Evolutionary conservation across 176 grass and related monocot species (phyloP).

Genomic region (Melocanna baccifera): DNA sequence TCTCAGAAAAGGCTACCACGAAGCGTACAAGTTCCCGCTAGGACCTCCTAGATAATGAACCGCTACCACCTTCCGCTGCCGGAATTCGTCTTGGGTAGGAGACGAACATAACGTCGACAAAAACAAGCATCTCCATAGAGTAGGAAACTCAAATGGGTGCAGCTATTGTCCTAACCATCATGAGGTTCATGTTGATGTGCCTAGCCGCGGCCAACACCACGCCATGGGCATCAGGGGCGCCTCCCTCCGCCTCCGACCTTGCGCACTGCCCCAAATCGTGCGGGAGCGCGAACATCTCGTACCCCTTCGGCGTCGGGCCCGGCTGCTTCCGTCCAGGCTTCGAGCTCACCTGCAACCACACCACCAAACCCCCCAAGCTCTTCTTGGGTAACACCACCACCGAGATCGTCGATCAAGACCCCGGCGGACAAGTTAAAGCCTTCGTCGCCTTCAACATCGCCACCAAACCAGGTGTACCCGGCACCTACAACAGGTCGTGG

Average conservation of each 20-base stretch:
- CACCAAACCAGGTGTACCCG: background rate
- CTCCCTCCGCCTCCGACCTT: background rate
- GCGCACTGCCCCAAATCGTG: background rate
- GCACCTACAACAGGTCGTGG: background rate
- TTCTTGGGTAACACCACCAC: slow-evolving; percentile 4
- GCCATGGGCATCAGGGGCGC: background rate
- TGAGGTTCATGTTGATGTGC: background rate
- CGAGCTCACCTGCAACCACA: background rate
- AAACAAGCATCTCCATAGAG: no score
- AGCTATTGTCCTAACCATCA: no score
- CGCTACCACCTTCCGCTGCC: no score
- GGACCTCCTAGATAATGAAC: no score
- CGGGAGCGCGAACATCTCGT: background rate
- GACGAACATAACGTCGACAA: no score
- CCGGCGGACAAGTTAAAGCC: fast-evolving
- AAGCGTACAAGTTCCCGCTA: no score
- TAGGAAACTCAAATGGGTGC: no score
- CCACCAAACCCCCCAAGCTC: background rate
- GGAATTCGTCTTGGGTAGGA: no score
- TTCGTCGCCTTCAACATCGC: background rate
- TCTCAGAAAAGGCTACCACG: no score
- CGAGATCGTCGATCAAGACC: background rate
- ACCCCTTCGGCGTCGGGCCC: slow-evolving; percentile 13
- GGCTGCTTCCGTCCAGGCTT: background rate
- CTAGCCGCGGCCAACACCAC: background rate